These are phyloP conservation scores for Corynascus novoguineensis DNA, from an alignment of 495 filamentous ascomycete genomes.

Conservation along the genomic window DNA sequence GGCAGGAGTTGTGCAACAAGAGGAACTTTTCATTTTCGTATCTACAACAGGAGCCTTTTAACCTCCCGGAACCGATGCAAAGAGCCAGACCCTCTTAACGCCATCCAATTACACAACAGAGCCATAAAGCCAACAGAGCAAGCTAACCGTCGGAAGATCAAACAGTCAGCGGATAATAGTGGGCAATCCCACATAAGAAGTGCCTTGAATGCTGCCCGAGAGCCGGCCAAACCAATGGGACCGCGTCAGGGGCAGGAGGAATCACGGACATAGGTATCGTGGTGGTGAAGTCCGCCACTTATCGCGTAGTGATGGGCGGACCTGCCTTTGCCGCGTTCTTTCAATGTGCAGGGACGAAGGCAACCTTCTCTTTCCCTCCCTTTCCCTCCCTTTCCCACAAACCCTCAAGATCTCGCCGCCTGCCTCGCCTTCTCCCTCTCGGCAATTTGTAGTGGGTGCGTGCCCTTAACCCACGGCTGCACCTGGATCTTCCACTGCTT, in stretches of 20 bases:
- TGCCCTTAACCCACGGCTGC: slow-evolving; percentile 32
- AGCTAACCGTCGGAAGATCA: not conserved
- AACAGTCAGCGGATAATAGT: slow-evolving; percentile 3
- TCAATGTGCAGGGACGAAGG: not conserved
- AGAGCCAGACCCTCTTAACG: slow-evolving; percentile 19
- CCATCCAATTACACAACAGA: slow-evolving; percentile 23
- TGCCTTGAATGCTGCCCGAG: not conserved
- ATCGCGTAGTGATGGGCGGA: not conserved
- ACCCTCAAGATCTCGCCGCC: not conserved
- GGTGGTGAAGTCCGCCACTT: slow-evolving; percentile 1
- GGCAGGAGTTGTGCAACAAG: too few species aligned
- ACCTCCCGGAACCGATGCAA: slow-evolving; percentile 14
- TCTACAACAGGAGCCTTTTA: slow-evolving; percentile 8
- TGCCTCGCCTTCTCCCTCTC: slow-evolving; percentile 2
- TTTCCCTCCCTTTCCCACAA: too few species aligned
- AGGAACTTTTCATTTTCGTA: slow-evolving; percentile 10
- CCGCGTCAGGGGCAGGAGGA: slow-evolving; percentile 2
- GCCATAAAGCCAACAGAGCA: slow-evolving; percentile 10
- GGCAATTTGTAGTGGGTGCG: slow-evolving; percentile 27
- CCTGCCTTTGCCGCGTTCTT: slow-evolving; percentile 1
- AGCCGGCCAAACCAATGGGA: not conserved
- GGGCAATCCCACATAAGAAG: not conserved
- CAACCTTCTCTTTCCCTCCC: not conserved
- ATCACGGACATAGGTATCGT: not conserved
- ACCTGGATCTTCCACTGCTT: slow-evolving; percentile 51